Base-by-base conservation (phyloP, 139 green algal species). In the Tetratostichococcus sp. region DNA sequence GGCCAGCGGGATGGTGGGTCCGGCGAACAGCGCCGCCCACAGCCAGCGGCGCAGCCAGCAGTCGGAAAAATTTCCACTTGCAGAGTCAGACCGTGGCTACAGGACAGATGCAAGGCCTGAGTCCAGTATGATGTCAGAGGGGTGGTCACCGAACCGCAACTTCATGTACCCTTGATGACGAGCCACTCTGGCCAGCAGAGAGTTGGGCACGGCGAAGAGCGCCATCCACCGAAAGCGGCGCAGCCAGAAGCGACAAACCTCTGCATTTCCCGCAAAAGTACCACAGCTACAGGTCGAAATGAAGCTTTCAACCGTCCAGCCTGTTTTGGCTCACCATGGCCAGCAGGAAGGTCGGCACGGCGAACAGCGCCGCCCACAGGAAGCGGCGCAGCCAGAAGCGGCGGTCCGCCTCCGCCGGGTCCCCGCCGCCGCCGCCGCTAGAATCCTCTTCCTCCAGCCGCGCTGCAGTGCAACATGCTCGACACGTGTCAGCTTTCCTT, bases 131-230 rank as follows among this genome's bases (percentile, higher is more conserved):
- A n/a, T n/a, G n/a, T 25, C n/a, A n/a, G n/a, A n/a, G n/a, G n/a
- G n/a, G n/a, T n/a, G n/a, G n/a, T n/a, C n/a, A n/a, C n/a, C n/a
- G n/a, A n/a, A n/a, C n/a, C n/a, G n/a, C n/a, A n/a, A n/a, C n/a
- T n/a, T n/a, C n/a, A n/a, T n/a, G n/a, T n/a, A n/a, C n/a, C n/a
- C n/a, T n/a, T n/a, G n/a, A n/a, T n/a, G n/a, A n/a, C n/a, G 87
- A 39, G 93, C 79, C 28, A 98, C 84, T 91, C 97, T 97, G 39
- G 91, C 86, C 35, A 98, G 65, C 35, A 98, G 71, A 70, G 97
- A 94, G 14, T 97, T 82, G 3, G 94, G 95, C 21, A 94, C 57
- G 0, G 94, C 97, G 78, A 97, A 93, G 26, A 80, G n/a, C 8
- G 87, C 66, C 34, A 77, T 80, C 25, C 31, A 65, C 21, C 50